Evolutionary conservation across 805 yeast genomes (phyloP).

Genomic region (Wickerhamiella sorbophila): DNA sequence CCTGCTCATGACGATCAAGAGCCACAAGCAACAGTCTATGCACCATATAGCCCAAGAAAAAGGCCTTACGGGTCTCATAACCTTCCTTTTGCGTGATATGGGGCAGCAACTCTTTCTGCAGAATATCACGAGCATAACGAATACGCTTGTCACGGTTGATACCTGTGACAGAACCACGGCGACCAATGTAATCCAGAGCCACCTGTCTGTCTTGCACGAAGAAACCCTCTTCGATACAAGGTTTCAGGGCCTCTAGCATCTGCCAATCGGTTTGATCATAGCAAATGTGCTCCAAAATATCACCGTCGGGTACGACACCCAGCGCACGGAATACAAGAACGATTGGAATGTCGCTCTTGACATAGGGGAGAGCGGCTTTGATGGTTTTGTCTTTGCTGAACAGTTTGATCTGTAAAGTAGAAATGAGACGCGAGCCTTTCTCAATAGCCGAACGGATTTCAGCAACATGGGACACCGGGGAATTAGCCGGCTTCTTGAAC

Average conservation of each 20-base stretch:
- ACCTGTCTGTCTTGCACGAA: conserved; percentile 97
- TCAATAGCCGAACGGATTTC: conserved; percentile 95
- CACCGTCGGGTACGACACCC: conserved; percentile 98
- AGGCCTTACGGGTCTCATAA: conserved; percentile 91
- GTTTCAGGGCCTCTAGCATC: conserved; percentile 97
- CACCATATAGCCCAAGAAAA: conserved; percentile 94
- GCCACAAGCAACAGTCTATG: conserved; percentile 91
- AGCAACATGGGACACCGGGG: conserved; percentile 91
- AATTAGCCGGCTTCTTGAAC: conserved; percentile 92
- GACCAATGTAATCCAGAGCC: conserved; percentile 93
- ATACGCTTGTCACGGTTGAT: conserved; percentile 95
- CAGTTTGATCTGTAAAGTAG: conserved; percentile 86
- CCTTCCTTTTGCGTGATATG: conserved; percentile 97
- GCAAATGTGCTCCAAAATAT: conserved; percentile 93
- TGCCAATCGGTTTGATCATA: conserved; percentile 98
- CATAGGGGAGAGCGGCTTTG: conserved; percentile 91
- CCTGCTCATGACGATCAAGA: conserved; percentile 92
- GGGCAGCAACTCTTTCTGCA: conserved; percentile 91
- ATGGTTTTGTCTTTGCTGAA: conserved; percentile 73
- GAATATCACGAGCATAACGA: conserved; percentile 90
- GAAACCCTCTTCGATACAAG: conserved; percentile 98
- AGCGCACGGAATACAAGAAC: conserved; percentile 94
- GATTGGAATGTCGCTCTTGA: conserved; percentile 92
- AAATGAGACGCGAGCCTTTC: conserved; percentile 89
- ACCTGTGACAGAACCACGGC: conserved; percentile 96